Conservation (phyloP, 2,329 filamentous ascomycete genomes). For the Coniochaeta sp. region DNA sequence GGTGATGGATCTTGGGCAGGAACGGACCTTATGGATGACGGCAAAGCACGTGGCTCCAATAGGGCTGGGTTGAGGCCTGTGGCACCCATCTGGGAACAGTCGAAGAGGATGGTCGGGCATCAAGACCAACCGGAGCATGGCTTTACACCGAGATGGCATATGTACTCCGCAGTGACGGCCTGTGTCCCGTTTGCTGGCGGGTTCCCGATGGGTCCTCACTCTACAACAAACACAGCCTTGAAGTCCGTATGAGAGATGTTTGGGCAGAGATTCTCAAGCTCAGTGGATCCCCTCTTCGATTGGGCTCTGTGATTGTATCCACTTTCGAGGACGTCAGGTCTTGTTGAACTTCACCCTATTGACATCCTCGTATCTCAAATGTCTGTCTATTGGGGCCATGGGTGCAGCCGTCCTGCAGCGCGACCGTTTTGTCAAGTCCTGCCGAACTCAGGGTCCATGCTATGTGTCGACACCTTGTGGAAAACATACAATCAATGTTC, state of each 20-base stretch:
- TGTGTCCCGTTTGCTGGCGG: neutral
- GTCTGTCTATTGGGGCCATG: neutral
- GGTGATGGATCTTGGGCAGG: neutral
- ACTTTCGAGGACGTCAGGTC: neutral
- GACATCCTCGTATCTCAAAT: neutral
- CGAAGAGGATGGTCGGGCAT: neutral
- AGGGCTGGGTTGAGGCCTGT: constrained; percentile 11
- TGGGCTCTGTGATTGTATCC: neutral
- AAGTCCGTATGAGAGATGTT: neutral
- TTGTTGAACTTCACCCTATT: neutral
- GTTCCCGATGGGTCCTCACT: neutral
- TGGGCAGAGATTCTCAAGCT: neutral
- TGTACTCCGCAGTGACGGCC: neutral
- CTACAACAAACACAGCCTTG: neutral
- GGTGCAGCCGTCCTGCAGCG: neutral
- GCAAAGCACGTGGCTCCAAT: constrained; percentile 31
- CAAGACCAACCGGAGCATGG: neutral
- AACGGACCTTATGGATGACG: constrained; percentile 12
- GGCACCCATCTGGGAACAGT: constrained; percentile 7
- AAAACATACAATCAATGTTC: too few species aligned
- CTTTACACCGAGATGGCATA: neutral
- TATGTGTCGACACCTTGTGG: too few species aligned
- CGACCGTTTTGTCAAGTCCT: neutral
- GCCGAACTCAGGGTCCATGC: neutral
- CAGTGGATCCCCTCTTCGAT: neutral